phyloP scores from a whole-genome alignment of 495 filamentous ascomycete species.

The Xylaria scruposa region DNA sequence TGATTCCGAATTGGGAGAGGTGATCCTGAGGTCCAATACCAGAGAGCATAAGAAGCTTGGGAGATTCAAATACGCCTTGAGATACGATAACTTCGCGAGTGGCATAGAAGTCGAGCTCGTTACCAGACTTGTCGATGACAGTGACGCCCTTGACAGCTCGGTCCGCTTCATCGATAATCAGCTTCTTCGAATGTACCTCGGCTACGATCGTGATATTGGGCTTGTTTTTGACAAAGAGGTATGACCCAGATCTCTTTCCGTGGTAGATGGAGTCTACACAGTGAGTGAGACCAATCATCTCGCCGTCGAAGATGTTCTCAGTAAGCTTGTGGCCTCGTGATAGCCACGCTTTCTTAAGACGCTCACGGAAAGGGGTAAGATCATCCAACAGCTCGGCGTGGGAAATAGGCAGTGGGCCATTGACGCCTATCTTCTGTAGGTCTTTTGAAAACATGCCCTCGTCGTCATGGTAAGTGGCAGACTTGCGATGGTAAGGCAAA shows the following conservation, averaged over 20 bases:
- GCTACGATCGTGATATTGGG: conserved; percentile 62
- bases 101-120: conserved; percentile 49
- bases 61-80: conserved; percentile 63
- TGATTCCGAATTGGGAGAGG: conserved; percentile 57
- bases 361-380: conserved; percentile 60
- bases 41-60: conserved; percentile 67
- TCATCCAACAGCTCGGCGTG: conserved; percentile 63
- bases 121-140: conserved; percentile 47
- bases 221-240: conserved; percentile 59
- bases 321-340: conserved; percentile 58
- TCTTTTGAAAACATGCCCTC: conserved; percentile 47
- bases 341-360: conserved; percentile 61
- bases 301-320: conserved; percentile 64
- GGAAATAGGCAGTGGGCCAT: conserved; percentile 61
- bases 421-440: conserved; percentile 55
- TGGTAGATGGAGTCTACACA: conserved; percentile 65
- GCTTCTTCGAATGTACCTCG: conserved; percentile 55
- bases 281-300: conserved; percentile 61
- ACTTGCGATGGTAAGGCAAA: conserved; percentile 61
- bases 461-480: conserved; percentile 64
- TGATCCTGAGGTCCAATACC: conserved; percentile 63
- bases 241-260: conserved; percentile 61
- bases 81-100: conserved; percentile 64
- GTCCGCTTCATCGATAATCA: conserved; percentile 58
- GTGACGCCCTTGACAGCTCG: conserved; percentile 39